Evolutionary conservation across 2,329 filamentous ascomycete genomes (phyloP).

Genomic region (Hypoxylon sp.): DNA sequence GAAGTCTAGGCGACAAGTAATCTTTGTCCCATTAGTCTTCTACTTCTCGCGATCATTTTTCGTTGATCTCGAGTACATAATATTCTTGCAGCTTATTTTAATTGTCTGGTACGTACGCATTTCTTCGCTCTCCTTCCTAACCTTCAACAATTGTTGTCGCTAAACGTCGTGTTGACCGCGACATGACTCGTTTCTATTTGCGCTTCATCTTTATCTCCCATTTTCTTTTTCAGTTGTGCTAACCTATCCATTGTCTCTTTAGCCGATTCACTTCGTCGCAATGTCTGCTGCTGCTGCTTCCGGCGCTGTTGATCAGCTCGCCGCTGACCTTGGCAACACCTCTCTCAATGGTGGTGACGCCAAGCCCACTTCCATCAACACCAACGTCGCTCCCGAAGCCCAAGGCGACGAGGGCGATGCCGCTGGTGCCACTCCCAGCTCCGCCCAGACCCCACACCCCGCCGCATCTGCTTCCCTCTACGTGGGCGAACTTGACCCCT

Average conservation of each 20-base stretch:
- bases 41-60: constrained; percentile 35
- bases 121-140: background rate
- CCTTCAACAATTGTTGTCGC: background rate
- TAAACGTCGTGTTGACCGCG: background rate
- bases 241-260: constrained; percentile 20
- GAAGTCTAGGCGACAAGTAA: constrained; percentile 32
- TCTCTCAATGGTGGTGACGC: constrained; percentile 74
- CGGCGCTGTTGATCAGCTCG: constrained; percentile 80
- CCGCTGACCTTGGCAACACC: constrained; percentile 77
- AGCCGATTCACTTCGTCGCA: constrained; percentile 43
- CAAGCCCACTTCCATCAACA: constrained; percentile 76
- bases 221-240: constrained; percentile 14
- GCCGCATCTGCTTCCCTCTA: constrained; percentile 98
- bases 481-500: constrained; percentile 96
- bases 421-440: constrained; percentile 75
- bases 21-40: constrained; percentile 37
- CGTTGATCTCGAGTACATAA: constrained; percentile 28
- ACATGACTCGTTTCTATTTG: background rate
- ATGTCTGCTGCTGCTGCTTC: constrained; percentile 69
- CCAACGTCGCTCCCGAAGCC: constrained; percentile 67
- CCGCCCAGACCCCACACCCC: constrained; percentile 75
- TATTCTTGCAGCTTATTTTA: constrained; percentile 26
- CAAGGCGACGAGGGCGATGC: constrained; percentile 67
- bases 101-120: constrained; percentile 31
- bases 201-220: background rate